Base-by-base conservation (phyloP, 225 moss, liverwort and hornwort species). In the Sphagnum contortum region DNA sequence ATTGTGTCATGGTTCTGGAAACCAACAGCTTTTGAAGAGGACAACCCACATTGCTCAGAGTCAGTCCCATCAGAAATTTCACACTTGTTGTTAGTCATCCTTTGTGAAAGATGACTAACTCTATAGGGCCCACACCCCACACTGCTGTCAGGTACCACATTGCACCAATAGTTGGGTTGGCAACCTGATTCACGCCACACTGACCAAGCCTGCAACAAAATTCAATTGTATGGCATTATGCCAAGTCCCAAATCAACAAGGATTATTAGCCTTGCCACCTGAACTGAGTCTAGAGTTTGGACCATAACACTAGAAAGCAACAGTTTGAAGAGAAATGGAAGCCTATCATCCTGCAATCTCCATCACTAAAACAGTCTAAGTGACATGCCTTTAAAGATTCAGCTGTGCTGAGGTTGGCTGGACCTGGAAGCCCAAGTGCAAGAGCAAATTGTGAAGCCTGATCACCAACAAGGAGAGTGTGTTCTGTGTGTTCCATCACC, bases 151-250 rank as follows among this genome's bases (percentile, higher is more conserved):
- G 98, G 98, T 51, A 76, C 56, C 57, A 93, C 93, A 47, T 89
- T 84, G 69, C 77, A 80, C 91, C 98, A 87, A 57, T 89, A 98
- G 69, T 98, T 98, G 56, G 98, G 98, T 77, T 98, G 98, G 66
- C 98, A 98, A 12, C 82, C 70, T 60, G 29, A 64, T 55, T 73
- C 73, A 55, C 63, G 67, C 98, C 98, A 98, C n/a, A 64, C 53
- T 60, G 86, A 84, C 93, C 93, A 98, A 29, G 73, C 69, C 77
- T 85, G 68, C 72, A 72, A 45, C 44, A 29, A 29, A 14, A 1
- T 57, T 14, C 4, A 12, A 57, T 57, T 57, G 53, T 53, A 53
- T 10, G 6, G 6, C 53, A 53, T 1, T 53, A 53, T 10, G 10
- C 53, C 53, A 53, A 53, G 29, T 29, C 29, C 29, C 29, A 29